Conservation (phyloP, 352 stramenopile genomes). For the Globisporangium rhizosaccharum region DNA sequence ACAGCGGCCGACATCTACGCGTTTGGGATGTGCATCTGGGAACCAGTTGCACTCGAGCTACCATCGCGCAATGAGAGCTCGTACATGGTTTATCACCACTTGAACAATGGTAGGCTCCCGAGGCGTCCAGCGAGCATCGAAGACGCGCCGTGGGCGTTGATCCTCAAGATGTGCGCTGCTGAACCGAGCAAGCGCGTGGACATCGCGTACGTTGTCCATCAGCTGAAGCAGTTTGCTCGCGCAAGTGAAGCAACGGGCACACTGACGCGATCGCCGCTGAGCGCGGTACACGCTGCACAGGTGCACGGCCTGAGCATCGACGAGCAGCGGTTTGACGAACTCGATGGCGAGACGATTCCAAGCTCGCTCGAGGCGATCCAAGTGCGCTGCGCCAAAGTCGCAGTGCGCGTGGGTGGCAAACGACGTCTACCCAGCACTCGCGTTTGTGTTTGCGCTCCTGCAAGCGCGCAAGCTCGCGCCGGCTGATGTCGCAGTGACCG, state of each 20-base stretch:
- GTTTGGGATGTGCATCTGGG: constrained; percentile 20
- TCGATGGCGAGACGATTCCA: not conserved
- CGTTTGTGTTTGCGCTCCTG: not conserved
- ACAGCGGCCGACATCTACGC: constrained; percentile 21
- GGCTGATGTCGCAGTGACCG: not conserved
- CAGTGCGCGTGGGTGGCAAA: not conserved
- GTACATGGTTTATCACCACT: not conserved
- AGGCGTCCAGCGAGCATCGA: not conserved
- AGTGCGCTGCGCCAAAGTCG: not conserved
- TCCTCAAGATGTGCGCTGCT: not conserved
- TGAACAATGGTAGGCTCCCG: not conserved
- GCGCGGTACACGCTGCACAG: not conserved
- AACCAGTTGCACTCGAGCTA: not conserved
- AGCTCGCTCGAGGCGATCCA: not conserved
- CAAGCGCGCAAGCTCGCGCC: not conserved
- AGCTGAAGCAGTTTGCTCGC: not conserved
- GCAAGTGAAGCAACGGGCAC: not conserved
- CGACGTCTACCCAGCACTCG: constrained; percentile 1
- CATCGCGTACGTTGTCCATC: constrained; percentile 1
- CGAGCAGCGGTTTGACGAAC: not conserved
- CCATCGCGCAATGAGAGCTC: not conserved
- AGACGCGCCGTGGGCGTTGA: constrained; percentile 3
- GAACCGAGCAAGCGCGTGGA: not conserved
- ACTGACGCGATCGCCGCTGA: not conserved
- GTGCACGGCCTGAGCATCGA: not conserved